Conservation (phyloP, 208 protist genomes). For the Leishmania lainsoni region DNA sequence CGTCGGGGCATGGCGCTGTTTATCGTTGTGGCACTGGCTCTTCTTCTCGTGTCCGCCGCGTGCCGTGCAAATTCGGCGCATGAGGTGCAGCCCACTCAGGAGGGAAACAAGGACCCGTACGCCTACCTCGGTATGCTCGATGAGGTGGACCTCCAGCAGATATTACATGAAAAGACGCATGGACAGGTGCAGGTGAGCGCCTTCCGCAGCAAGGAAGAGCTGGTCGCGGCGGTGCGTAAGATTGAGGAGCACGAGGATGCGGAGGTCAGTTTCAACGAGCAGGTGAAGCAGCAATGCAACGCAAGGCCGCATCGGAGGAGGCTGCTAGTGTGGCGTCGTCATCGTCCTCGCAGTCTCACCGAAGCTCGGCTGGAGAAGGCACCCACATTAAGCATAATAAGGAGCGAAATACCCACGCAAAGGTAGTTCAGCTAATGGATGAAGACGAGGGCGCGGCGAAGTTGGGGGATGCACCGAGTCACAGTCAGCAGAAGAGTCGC, state of each 20-base stretch:
- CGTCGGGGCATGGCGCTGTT: not conserved
- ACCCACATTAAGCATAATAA: constrained; percentile 25
- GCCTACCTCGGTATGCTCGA: constrained; percentile 53
- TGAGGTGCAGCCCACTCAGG: not conserved
- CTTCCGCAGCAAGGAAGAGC: constrained; percentile 35
- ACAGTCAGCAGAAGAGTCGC: not conserved
- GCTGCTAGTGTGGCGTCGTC: not conserved
- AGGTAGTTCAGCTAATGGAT: constrained; percentile 29
- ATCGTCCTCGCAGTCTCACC: not conserved
- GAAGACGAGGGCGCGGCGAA: constrained; percentile 1
- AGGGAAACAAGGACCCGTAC: constrained; percentile 29
- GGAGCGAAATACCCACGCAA: constrained; percentile 3
- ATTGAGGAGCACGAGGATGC: constrained; percentile 45
- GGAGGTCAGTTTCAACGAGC: constrained; percentile 30
- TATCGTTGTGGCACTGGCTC: not conserved
- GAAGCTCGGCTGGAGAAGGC: constrained; percentile 1
- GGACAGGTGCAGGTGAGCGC: constrained; percentile 21
- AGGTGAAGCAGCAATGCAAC: constrained; percentile 29
- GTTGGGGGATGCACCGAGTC: not conserved
- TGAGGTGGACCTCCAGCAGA: constrained; percentile 52
- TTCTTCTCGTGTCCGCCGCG: not conserved
- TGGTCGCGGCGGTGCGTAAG: constrained; percentile 42
- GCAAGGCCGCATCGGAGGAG: constrained; percentile 21
- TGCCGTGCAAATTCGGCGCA: not conserved
- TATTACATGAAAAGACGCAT: constrained; percentile 52